These are phyloP conservation scores for Fusarium setosum DNA, from an alignment of 2,329 filamentous ascomycete genomes.

Conservation along the genomic window DNA sequence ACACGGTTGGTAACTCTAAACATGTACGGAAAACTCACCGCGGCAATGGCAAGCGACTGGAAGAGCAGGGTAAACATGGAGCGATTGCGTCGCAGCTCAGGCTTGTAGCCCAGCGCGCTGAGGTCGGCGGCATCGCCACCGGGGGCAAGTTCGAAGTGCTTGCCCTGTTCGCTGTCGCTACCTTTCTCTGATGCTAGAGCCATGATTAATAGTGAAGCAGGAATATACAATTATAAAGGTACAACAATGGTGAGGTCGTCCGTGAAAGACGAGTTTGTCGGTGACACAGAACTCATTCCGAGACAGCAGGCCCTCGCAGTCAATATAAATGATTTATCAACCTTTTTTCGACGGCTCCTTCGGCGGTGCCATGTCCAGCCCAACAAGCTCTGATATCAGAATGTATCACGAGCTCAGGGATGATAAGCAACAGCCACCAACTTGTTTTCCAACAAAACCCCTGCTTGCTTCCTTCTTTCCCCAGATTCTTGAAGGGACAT, in stretches of 20 bases:
- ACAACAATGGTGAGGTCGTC: too few species aligned
- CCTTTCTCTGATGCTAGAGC: conserved; percentile 21
- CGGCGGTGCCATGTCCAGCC: neutral
- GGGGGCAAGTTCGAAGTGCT: conserved; percentile 6
- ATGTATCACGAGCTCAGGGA: conserved; percentile 7
- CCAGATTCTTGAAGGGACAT: conserved; percentile 27
- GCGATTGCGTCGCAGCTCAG: conserved; percentile 40
- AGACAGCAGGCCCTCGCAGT: neutral
- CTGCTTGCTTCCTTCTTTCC: conserved; percentile 22
- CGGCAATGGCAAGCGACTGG: conserved; percentile 44
- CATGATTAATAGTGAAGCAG: conserved; percentile 3
- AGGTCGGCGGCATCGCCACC: conserved; percentile 41
- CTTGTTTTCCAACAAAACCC: neutral
- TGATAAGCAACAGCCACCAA: neutral
- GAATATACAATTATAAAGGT: too few species aligned
- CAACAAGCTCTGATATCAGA: conserved; percentile 10
- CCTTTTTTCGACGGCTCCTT: conserved; percentile 21
- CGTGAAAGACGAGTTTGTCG: neutral
- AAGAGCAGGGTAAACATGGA: conserved; percentile 45
- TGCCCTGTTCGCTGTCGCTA: conserved; percentile 18
- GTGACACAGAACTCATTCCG: neutral
- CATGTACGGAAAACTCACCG: conserved; percentile 23
- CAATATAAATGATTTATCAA: conserved; percentile 25
- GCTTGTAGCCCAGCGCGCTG: conserved; percentile 61
- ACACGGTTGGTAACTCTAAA: accelerated